Evolutionary conservation across 768 basidiomycete species (phyloP).

Genomic region (Ramaria sp.): DNA sequence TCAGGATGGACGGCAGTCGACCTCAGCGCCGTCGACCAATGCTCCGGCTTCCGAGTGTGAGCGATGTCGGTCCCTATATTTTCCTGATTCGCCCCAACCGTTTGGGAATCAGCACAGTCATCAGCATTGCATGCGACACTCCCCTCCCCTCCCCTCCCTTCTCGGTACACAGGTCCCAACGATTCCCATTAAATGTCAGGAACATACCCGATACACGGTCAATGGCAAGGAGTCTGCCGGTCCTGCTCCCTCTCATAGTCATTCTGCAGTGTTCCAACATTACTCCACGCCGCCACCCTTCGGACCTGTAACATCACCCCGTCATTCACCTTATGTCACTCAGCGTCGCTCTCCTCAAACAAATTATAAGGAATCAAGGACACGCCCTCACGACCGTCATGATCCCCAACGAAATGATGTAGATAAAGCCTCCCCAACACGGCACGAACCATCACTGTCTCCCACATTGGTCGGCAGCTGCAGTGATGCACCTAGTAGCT

Average conservation of each 20-base stretch:
- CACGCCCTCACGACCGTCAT: not conserved
- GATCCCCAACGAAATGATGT: not conserved
- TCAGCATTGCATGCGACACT: not conserved
- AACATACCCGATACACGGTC: not conserved
- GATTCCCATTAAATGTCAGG: not conserved
- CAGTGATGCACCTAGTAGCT: not conserved
- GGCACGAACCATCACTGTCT: not conserved
- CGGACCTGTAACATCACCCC: not conserved
- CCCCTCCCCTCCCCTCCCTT: not conserved
- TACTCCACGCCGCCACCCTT: not conserved
- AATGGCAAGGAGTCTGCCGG: not conserved
- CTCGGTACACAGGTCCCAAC: not conserved
- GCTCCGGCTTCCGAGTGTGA: not conserved
- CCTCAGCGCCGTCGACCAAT: not conserved
- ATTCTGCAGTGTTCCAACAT: not conserved
- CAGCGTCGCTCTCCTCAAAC: not conserved
- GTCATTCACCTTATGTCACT: not conserved
- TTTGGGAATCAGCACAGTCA: not conserved
- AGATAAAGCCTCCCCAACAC: not conserved
- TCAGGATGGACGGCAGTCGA: not conserved
- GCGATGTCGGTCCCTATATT: conserved; percentile 1
- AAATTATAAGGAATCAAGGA: not conserved
- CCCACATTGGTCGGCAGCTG: conserved; percentile 5
- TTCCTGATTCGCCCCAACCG: not conserved
- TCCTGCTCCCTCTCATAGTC: not conserved